Conservation (phyloP, 257 asterid species). For the Solanum microdontum region DNA sequence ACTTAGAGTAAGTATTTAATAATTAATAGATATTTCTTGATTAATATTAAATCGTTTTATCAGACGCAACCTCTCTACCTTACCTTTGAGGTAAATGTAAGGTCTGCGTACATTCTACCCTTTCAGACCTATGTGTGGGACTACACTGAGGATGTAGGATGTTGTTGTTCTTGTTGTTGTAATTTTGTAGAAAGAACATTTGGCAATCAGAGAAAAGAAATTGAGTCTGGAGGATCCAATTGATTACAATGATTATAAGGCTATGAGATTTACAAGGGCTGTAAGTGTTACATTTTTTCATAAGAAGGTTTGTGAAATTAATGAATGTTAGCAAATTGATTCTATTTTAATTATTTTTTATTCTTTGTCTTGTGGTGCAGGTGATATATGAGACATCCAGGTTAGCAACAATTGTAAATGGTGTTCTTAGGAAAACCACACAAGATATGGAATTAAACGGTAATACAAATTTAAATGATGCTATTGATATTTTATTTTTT, state of each 20-base stretch:
- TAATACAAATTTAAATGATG: constrained; percentile 1
- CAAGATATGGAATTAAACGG: constrained; percentile 52
- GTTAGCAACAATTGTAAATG: constrained; percentile 56
- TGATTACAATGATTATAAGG: constrained; percentile 48
- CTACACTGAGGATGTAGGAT: too few relatives aligned
- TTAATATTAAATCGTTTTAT: neutral
- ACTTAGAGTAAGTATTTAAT: constrained; percentile 42
- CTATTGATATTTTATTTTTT: too few relatives aligned
- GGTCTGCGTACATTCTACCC: neutral
- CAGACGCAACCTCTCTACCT: neutral
- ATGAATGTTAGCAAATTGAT: neutral
- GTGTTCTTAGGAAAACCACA: constrained; percentile 57
- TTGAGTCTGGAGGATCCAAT: constrained; percentile 23
- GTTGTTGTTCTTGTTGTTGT: neutral
- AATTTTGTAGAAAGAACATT: constrained; percentile 52
- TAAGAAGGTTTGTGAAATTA: neutral
- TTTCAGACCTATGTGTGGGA: neutral
- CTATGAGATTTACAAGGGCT: constrained; percentile 66
- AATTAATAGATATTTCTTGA: neutral
- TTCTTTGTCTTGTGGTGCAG: constrained; percentile 10
- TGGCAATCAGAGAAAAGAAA: constrained; percentile 31
- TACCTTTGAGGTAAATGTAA: neutral
- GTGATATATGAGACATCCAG: constrained; percentile 54
- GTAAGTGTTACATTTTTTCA: constrained; percentile 23
- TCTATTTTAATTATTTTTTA: neutral